Percentiles rank a stretch among this genome's conserved stretches.
These are phyloP conservation scores for Rosa rugosa DNA, from an alignment of 306 rosid genomes.

Conservation along the genomic window DNA sequence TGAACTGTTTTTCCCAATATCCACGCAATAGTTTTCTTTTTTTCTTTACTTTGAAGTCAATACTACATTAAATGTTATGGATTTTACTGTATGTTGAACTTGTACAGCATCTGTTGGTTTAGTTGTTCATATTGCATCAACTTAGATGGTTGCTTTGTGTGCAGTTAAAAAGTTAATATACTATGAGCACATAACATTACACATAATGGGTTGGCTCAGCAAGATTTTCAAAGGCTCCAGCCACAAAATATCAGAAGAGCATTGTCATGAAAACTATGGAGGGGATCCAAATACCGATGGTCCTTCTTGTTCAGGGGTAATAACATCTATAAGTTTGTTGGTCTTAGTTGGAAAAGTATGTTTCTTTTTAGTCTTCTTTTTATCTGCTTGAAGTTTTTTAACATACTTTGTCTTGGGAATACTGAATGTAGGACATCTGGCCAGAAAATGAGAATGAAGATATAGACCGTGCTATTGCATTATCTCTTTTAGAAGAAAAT, in stretches of 20 bases:
- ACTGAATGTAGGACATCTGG: conserved; percentile 69
- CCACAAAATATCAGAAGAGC: conserved; percentile 65
- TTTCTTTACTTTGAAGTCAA: background rate
- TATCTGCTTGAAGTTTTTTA: conserved; percentile 14
- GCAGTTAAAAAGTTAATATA: conserved; percentile 50
- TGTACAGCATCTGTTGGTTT: conserved; percentile 7
- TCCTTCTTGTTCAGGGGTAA: conserved; percentile 81
- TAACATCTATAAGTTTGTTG: background rate
- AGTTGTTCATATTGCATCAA: conserved; percentile 21
- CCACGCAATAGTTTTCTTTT: background rate
- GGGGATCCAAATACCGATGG: conserved; percentile 51
- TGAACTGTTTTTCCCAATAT: background rate
- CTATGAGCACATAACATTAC: conserved; percentile 46
- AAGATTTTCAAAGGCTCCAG: conserved; percentile 72
- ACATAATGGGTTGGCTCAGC: conserved; percentile 79
- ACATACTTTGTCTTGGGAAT: conserved; percentile 27
- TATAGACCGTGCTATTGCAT: conserved; percentile 82
- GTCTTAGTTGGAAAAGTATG: background rate
- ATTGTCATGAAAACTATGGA: conserved; percentile 42
- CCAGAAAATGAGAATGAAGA: conserved; percentile 73
- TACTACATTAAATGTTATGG: conserved; percentile 6
- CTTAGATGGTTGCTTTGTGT: conserved; percentile 30
- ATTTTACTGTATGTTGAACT: conserved; percentile 4
- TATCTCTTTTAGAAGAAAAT: conserved; percentile 76
- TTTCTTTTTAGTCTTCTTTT: conserved; percentile 7